Evolutionary conservation across 2,329 filamentous ascomycete species (phyloP).

Genomic region (Fusarium bactridioides): DNA sequence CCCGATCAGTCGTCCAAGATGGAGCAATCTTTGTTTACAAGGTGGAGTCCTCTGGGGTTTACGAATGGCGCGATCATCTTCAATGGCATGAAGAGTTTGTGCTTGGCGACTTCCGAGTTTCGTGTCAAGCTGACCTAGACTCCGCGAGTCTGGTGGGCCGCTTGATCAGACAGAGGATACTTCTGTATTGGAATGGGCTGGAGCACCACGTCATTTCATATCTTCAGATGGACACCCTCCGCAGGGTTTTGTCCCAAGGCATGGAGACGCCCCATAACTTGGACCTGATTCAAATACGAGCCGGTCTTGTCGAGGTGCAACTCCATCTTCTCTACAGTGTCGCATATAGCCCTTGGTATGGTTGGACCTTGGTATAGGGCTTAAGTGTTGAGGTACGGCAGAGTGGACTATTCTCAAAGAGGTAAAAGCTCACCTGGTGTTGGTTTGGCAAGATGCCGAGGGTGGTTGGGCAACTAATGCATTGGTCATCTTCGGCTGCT

Average conservation of each 20-base stretch:
- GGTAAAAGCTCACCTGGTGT: not conserved
- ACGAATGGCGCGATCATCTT: not conserved
- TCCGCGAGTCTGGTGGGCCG: not conserved
- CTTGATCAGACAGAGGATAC: not conserved
- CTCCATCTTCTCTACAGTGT: not conserved
- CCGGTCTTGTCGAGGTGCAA: not conserved
- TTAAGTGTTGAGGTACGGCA: fast-evolving
- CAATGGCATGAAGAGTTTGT: not conserved
- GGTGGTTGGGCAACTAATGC: not conserved
- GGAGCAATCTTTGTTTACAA: not conserved
- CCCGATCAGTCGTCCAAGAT: not conserved
- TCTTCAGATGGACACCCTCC: not conserved
- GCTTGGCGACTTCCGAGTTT: not conserved
- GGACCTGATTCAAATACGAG: not conserved
- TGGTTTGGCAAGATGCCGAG: not conserved
- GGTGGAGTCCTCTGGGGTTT: fast-evolving
- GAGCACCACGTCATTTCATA: not conserved
- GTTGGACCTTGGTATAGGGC: not conserved
- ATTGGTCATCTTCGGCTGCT: not conserved
- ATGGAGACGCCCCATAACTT: not conserved
- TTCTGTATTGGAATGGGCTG: not conserved
- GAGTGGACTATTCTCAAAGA: not conserved
- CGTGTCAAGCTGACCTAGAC: not conserved
- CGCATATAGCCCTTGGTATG: not conserved
- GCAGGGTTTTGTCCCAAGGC: not conserved